Percentiles rank a stretch among this genome's conserved stretches.
phyloP scores from a whole-genome alignment of 2,329 filamentous ascomycete genomes.

The Fusarium pseudograminearum region DNA sequence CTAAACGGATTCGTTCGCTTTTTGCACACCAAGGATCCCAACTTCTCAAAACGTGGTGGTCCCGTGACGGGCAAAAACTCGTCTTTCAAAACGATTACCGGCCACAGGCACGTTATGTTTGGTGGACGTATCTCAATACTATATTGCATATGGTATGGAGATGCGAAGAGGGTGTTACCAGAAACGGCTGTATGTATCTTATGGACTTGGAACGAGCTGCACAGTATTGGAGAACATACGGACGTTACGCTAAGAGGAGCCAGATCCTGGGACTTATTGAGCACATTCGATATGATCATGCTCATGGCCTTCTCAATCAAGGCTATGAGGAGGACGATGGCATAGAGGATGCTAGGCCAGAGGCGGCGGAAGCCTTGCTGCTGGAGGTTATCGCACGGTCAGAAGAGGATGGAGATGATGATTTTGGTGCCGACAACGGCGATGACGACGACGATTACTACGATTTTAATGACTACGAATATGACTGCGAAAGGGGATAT shows the following conservation, averaged over 20 bases:
- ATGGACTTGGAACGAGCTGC: neutral
- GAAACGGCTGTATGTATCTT: fast-evolving
- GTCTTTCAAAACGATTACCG: neutral
- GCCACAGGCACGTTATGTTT: neutral
- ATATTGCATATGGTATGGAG: neutral
- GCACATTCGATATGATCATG: fast-evolving
- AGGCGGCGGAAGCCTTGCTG: neutral
- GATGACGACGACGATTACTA: neutral
- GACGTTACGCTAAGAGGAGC: no score
- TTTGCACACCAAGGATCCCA: neutral
- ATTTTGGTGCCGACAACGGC: fast-evolving
- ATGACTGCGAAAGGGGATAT: no score
- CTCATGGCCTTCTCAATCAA: neutral
- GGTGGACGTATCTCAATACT: neutral
- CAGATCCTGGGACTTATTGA: neutral
- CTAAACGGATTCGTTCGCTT: neutral
- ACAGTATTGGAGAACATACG: neutral
- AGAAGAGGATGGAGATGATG: neutral
- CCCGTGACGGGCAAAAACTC: neutral
- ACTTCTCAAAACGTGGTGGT: fast-evolving
- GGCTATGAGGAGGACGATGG: neutral
- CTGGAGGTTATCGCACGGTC: neutral
- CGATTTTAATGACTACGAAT: no score
- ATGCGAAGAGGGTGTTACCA: fast-evolving
- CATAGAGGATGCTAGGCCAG: neutral